These are phyloP conservation scores for Cornus florida DNA, from an alignment of 148 eudicot species.

Conservation along the genomic window DNA sequence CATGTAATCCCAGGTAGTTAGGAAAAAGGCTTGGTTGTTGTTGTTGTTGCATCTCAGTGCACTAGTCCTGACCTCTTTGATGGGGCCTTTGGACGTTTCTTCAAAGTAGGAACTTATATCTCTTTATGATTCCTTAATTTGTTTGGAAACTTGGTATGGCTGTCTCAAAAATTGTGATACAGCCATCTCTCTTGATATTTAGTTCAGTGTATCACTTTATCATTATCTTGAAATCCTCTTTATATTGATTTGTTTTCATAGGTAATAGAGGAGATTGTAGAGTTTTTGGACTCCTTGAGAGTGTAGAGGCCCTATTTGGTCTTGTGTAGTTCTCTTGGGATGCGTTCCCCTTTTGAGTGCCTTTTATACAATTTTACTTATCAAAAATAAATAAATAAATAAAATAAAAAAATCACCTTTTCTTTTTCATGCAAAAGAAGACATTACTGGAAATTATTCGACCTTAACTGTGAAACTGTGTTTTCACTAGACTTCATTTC, in stretches of 20 bases:
- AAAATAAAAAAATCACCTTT: not conserved
- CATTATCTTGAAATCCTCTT: not conserved
- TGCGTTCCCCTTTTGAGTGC: too few species aligned
- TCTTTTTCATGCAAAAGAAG: not conserved
- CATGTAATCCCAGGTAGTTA: too few species aligned
- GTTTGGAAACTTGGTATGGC: not conserved
- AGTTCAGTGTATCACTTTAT: not conserved
- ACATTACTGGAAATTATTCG: too few species aligned
- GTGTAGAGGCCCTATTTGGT: too few species aligned
- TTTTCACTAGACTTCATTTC: not conserved
- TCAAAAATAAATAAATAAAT: too few species aligned
- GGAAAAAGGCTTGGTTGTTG: too few species aligned
- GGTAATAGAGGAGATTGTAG: not conserved
- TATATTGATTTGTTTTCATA: not conserved
- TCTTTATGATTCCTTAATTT: not conserved
- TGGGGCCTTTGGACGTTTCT: not conserved
- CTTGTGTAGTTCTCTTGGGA: too few species aligned
- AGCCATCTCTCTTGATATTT: conserved; percentile 1
- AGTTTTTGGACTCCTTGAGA: too few species aligned
- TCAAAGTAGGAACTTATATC: not conserved
- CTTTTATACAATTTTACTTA: too few species aligned
- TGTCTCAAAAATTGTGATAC: not conserved
- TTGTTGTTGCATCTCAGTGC: not conserved
- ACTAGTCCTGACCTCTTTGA: not conserved
- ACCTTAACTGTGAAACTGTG: not conserved